A percentile compares a stretch with the other conserved stretches of the same genome.
Evolutionary conservation across 2,329 filamentous ascomycete species (phyloP).

Genomic region (Colletotrichum musae): DNA sequence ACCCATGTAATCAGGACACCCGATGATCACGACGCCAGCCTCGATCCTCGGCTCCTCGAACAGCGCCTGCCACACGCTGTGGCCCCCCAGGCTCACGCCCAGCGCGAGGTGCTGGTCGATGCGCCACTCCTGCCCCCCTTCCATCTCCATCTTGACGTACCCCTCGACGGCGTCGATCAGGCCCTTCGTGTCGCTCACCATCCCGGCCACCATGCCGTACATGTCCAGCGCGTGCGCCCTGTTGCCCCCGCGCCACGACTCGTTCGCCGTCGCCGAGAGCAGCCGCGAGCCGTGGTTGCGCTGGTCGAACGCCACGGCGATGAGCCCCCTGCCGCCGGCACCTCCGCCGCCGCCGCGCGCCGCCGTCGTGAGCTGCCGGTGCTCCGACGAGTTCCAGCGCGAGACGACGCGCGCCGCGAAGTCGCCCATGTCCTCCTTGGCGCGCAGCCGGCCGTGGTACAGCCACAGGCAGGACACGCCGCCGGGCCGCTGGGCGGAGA

Average conservation of each 20-base stretch:
- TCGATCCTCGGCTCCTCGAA: slow-evolving; percentile 84
- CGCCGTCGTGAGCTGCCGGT: slow-evolving; percentile 45
- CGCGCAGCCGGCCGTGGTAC: slow-evolving; percentile 83
- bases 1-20: slow-evolving; percentile 90
- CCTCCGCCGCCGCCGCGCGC: background rate
- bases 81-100: slow-evolving; percentile 89
- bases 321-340: slow-evolving; percentile 68
- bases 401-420: slow-evolving; percentile 78
- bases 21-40: slow-evolving; percentile 86
- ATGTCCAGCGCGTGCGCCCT: slow-evolving; percentile 90
- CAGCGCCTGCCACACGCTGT: slow-evolving; percentile 87
- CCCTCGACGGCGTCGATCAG: slow-evolving; percentile 85
- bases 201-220: slow-evolving; percentile 83
- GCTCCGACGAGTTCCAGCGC: slow-evolving; percentile 67
- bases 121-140: slow-evolving; percentile 44
- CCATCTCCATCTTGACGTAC: slow-evolving; percentile 74
- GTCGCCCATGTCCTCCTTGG: slow-evolving; percentile 80
- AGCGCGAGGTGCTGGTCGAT: slow-evolving; percentile 80
- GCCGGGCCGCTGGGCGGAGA: slow-evolving; percentile 62
- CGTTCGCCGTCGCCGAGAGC: slow-evolving; percentile 78
- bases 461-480: slow-evolving; percentile 89
- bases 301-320: slow-evolving; percentile 91
- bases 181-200: slow-evolving; percentile 80
- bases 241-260: slow-evolving; percentile 86
- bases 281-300: slow-evolving; percentile 88